Conservation (phyloP, 176 grass and related monocot genomes). For the Pontederia crassipes region DNA sequence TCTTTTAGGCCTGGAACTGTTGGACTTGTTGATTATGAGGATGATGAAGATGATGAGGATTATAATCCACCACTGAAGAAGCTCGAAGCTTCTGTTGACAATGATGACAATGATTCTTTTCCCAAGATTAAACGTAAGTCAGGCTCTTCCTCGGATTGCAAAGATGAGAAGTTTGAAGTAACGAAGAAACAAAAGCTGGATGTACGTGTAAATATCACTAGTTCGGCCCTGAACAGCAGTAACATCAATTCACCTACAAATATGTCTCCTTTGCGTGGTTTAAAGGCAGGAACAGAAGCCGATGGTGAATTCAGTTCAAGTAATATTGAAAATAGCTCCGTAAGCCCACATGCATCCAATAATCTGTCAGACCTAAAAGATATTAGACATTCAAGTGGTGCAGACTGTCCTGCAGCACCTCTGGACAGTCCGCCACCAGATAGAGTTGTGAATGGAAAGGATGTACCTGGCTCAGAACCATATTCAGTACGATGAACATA, state of each 20-base stretch:
- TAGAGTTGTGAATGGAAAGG: slow-evolving; percentile 15
- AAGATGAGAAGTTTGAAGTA: slow-evolving; percentile 23
- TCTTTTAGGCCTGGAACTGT: slow-evolving; percentile 34
- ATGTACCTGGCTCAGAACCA: slow-evolving; percentile 33
- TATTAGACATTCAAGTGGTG: slow-evolving; percentile 22
- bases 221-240: slow-evolving; percentile 19
- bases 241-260: slow-evolving; percentile 18
- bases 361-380: slow-evolving; percentile 14
- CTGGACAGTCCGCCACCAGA: slow-evolving; percentile 15
- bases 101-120: slow-evolving; percentile 33
- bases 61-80: slow-evolving; percentile 48
- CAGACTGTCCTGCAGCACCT: slow-evolving; percentile 27
- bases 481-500: slow-evolving; percentile 50
- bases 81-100: slow-evolving; percentile 29
- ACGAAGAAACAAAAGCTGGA: slow-evolving; percentile 14
- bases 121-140: slow-evolving; percentile 40
- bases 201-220: slow-evolving; percentile 9
- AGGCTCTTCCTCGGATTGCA: slow-evolving; percentile 18
- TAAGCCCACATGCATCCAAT: slow-evolving; percentile 21
- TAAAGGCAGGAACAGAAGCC: slow-evolving; percentile 23
- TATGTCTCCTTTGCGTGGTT: slow-evolving; percentile 7
- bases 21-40: slow-evolving; percentile 44
- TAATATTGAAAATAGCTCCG: slow-evolving; percentile 20
- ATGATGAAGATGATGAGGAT: slow-evolving; percentile 57
- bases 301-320: slow-evolving; percentile 18